Conservation (phyloP, 2,329 filamentous ascomycete genomes). For the Colletotrichum australisinense region DNA sequence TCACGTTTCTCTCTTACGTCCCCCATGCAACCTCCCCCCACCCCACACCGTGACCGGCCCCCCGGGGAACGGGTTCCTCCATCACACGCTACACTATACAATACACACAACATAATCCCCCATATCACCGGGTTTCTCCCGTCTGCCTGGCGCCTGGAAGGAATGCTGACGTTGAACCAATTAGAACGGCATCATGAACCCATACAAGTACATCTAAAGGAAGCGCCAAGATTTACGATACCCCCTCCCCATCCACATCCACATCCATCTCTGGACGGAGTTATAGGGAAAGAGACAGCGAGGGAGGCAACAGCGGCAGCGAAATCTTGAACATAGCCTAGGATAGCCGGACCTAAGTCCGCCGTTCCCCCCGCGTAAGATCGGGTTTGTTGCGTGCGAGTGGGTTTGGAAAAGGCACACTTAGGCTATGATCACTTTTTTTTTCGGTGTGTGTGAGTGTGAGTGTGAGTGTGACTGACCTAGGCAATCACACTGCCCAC, state of each 20-base stretch:
- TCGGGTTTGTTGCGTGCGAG: background rate
- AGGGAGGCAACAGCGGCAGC: background rate
- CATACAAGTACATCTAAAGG: slow-evolving; percentile 89
- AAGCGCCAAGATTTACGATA: slow-evolving; percentile 25
- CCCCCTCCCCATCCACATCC: background rate
- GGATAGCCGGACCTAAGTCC: background rate
- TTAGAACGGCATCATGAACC: slow-evolving; percentile 98
- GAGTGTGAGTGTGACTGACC: slow-evolving; percentile 3
- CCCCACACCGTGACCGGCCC: slow-evolving; percentile 9
- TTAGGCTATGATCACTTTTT: background rate
- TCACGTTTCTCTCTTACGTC: background rate
- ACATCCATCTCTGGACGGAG: background rate
- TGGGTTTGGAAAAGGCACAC: background rate
- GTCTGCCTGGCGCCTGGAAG: slow-evolving; percentile 31
- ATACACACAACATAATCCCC: too few relatives aligned
- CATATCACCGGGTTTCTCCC: slow-evolving; percentile 5
- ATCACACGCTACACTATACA: too few relatives aligned
- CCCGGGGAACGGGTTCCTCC: background rate
- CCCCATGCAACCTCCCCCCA: background rate
- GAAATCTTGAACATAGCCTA: background rate
- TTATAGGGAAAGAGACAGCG: background rate
- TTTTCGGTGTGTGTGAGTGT: background rate
- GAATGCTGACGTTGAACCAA: slow-evolving; percentile 33
- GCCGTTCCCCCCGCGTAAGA: background rate
- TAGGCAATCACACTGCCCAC: background rate